phyloP scores from a whole-genome alignment of 139 green algal species.

The Coelastrella sp. region DNA sequence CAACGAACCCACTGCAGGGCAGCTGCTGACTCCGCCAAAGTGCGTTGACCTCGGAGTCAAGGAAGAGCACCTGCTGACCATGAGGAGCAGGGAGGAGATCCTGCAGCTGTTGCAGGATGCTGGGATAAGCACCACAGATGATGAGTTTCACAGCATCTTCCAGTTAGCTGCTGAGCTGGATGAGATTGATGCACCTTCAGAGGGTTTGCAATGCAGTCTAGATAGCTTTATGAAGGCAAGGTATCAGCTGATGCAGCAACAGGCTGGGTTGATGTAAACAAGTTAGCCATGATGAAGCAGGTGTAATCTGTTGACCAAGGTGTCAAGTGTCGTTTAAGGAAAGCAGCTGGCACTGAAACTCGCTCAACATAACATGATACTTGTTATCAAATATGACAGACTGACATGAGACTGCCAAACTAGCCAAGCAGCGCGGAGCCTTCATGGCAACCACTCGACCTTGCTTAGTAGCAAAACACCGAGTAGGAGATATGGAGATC shows the following conservation, averaged over 20 bases:
- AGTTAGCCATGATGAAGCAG: no score
- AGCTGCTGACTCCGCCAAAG: slow-evolving; percentile 70
- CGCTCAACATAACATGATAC: no score
- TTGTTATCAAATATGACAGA: no score
- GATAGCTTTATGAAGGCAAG: slow-evolving; percentile 14
- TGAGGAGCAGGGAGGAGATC: slow-evolving; percentile 43
- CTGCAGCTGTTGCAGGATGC: slow-evolving; percentile 58
- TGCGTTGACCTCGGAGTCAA: slow-evolving; percentile 67
- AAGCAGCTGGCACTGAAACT: no score
- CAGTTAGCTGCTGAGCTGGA: neutral
- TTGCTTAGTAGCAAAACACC: no score
- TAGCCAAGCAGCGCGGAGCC: no score
- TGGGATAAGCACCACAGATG: slow-evolving; percentile 53
- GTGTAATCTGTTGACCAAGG: no score
- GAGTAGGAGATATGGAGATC: no score
- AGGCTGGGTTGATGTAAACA: neutral
- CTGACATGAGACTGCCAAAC: no score
- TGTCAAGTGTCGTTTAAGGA: no score
- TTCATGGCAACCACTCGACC: no score
- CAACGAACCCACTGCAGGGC: slow-evolving; percentile 71
- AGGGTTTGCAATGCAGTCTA: slow-evolving; percentile 33
- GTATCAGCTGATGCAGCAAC: neutral
- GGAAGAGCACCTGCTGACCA: slow-evolving; percentile 68
- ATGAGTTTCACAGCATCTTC: slow-evolving; percentile 70
- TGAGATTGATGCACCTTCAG: neutral